Percentiles rank a stretch among this genome's conserved stretches.
Evolutionary conservation across 805 yeast genomes (phyloP).

Genomic region (Teunomyces funiuensis): DNA sequence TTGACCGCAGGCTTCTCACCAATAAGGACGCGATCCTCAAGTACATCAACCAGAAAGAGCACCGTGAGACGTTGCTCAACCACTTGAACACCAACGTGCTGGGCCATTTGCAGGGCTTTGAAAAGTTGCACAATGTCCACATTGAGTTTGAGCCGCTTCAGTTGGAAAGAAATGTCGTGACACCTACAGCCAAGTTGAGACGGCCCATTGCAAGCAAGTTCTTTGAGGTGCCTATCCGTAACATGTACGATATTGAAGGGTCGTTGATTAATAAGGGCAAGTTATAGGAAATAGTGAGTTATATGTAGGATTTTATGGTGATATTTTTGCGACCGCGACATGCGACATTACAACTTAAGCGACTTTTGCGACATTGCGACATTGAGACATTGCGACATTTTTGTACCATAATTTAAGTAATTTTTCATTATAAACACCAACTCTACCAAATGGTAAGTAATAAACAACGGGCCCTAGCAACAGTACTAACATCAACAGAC

Average conservation of each 20-base stretch:
- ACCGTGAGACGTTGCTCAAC: slow-evolving; percentile 15
- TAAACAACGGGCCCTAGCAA: neutral
- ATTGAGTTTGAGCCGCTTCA: slow-evolving; percentile 29
- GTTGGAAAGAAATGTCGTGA: slow-evolving; percentile 23
- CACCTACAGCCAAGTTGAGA: slow-evolving; percentile 48
- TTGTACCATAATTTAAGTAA: neutral
- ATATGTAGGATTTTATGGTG: neutral
- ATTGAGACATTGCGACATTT: neutral
- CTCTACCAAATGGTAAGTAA: slow-evolving; percentile 9
- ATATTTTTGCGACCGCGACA: neutral
- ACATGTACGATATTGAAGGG: slow-evolving; percentile 49
- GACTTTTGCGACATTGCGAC: neutral
- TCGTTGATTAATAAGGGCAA: slow-evolving; percentile 12
- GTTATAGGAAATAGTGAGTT: slow-evolving; percentile 8
- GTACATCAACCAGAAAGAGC: slow-evolving; percentile 17
- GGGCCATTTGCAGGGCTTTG: slow-evolving; percentile 20
- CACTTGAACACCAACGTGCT: slow-evolving; percentile 17
- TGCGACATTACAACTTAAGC: too few relatives aligned
- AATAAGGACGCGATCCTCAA: slow-evolving; percentile 11
- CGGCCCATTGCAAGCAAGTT: slow-evolving; percentile 48
- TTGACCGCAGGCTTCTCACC: slow-evolving; percentile 6
- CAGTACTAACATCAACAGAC: slow-evolving; percentile 12
- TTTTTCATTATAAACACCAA: slow-evolving; percentile 2
- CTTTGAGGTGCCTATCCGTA: slow-evolving; percentile 39
- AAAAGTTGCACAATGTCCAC: slow-evolving; percentile 23